Conservation (phyloP, 2,329 filamentous ascomycete species). For the Xylariaceae sp. region DNA sequence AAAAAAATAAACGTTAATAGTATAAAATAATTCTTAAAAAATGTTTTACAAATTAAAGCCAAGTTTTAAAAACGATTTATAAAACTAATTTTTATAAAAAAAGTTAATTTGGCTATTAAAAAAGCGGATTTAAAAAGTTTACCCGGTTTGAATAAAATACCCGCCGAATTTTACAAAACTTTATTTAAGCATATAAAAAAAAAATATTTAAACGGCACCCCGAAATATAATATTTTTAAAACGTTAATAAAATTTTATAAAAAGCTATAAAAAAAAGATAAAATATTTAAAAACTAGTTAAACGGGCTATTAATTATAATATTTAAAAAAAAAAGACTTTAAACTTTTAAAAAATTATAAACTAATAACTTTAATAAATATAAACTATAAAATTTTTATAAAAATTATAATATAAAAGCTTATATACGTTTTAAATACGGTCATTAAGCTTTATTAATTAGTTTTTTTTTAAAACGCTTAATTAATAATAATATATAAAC, state of each 20-base stretch:
- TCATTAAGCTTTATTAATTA: background rate
- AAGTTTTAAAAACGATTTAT: background rate
- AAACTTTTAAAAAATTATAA: conserved; percentile 1
- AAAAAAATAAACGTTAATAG: background rate
- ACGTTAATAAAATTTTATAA: background rate
- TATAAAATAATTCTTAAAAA: background rate
- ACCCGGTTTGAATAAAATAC: background rate
- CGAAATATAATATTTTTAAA: background rate
- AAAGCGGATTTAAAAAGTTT: background rate
- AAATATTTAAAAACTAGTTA: background rate
- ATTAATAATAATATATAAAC: conserved; percentile 1
- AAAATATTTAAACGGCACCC: background rate
- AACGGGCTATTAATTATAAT: conserved; percentile 1
- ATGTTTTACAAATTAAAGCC: background rate
- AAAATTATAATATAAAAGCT: conserved; percentile 1
- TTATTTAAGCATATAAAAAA: background rate
- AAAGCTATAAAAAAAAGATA: background rate
- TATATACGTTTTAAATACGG: background rate
- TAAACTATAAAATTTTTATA: conserved; percentile 6
- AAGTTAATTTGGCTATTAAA: background rate
- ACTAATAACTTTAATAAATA: conserved; percentile 3
- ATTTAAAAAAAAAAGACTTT: background rate
- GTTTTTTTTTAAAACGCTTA: background rate
- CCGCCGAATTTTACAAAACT: conserved; percentile 1
- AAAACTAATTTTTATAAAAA: conserved; percentile 1